Evolutionary conservation across 2,329 filamentous ascomycete genomes (phyloP).

Genomic region (Apiospora hydei): DNA sequence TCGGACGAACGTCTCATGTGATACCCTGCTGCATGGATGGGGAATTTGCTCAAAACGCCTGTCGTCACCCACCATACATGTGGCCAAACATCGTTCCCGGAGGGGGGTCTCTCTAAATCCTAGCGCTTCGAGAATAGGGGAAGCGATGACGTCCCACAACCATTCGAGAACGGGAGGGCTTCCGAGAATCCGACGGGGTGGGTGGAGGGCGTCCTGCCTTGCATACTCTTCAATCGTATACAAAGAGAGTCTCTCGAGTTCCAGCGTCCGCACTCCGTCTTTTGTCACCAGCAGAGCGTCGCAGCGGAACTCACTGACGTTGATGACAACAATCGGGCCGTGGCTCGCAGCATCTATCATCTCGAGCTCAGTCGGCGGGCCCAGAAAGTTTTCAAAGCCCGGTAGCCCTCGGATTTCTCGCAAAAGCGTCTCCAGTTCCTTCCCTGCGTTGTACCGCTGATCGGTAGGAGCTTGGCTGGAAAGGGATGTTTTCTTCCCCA

Average conservation of each 20-base stretch:
- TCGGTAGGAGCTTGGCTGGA: neutral
- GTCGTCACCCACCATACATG: constrained; percentile 47
- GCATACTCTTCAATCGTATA: neutral
- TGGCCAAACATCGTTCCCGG: constrained; percentile 32
- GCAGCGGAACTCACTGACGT: constrained; percentile 37
- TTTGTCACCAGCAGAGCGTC: constrained; percentile 39
- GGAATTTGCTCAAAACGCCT: constrained; percentile 39
- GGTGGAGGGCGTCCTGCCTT: neutral
- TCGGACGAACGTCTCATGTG: constrained; percentile 33
- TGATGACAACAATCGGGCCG: constrained; percentile 41
- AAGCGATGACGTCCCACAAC: constrained; percentile 41
- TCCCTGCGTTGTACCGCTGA: neutral
- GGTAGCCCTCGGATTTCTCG: constrained; percentile 23
- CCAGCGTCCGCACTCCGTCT: constrained; percentile 28
- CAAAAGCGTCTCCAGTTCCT: constrained; percentile 29
- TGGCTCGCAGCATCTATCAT: constrained; percentile 29
- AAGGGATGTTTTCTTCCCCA: too few relatives aligned
- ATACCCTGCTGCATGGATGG: constrained; percentile 45
- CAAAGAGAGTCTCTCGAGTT: constrained; percentile 32
- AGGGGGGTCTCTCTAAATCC: constrained; percentile 32
- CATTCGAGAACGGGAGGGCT: constrained; percentile 37
- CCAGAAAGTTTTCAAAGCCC: constrained; percentile 37
- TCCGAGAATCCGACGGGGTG: neutral
- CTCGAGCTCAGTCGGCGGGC: constrained; percentile 31
- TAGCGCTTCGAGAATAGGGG: constrained; percentile 39